These are phyloP conservation scores for Phytophthora fragariaefolia DNA, from an alignment of 352 stramenopile species.

Conservation along the genomic window DNA sequence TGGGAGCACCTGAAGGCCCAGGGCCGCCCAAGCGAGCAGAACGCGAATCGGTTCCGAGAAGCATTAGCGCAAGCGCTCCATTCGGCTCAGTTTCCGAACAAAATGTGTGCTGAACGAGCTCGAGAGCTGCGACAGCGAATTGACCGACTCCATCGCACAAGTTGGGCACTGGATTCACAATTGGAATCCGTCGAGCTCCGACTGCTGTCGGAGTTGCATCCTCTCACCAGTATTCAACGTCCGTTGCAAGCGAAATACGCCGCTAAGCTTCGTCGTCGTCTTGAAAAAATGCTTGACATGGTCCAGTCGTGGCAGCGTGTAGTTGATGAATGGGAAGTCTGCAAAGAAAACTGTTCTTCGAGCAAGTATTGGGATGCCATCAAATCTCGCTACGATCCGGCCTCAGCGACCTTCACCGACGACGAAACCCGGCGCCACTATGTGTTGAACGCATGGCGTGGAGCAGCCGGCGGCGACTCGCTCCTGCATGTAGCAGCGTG, in stretches of 20 bases:
- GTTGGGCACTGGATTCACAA: conserved; percentile 32
- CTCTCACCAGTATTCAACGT: conserved; percentile 16
- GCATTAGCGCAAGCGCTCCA: conserved; percentile 24
- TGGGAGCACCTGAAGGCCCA: conserved; percentile 34
- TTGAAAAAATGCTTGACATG: conserved; percentile 28
- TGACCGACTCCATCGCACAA: conserved; percentile 20
- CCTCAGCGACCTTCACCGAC: conserved; percentile 2
- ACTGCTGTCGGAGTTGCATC: conserved; percentile 38
- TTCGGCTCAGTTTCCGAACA: conserved; percentile 15
- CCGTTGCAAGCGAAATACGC: conserved; percentile 49
- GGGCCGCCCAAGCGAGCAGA: conserved; percentile 20
- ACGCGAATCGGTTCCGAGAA: conserved; percentile 11
- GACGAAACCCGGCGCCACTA: conserved; percentile 22
- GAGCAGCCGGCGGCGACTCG: conserved; percentile 47
- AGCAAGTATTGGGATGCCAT: conserved; percentile 36
- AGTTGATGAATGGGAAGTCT: conserved; percentile 26
- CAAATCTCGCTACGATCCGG: conserved; percentile 18
- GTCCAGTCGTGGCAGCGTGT: conserved; percentile 39
- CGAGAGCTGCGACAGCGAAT: conserved; percentile 38
- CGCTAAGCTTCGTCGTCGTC: conserved; percentile 37
- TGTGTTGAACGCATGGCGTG: conserved; percentile 31
- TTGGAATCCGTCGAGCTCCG: conserved; percentile 45
- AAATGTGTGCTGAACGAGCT: conserved; percentile 33
- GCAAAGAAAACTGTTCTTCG: conserved; percentile 1
- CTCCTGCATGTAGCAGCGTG: conserved; percentile 62